Evolutionary conservation across 108 stramenopile genomes (phyloP).

Genomic region (Craspedostauros australis): DNA sequence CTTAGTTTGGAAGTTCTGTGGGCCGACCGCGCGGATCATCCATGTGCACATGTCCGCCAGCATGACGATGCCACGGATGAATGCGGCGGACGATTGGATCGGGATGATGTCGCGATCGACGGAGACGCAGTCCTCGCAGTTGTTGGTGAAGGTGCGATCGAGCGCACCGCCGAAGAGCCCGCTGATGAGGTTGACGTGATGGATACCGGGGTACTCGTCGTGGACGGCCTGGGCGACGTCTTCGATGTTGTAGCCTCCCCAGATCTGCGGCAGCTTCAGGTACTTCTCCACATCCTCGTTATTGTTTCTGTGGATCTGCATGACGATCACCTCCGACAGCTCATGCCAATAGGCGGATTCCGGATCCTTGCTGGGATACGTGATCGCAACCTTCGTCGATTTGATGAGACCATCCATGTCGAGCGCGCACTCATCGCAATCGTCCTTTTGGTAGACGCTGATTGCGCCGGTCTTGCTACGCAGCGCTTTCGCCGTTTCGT

Average conservation of each 20-base stretch:
- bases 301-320: no score
- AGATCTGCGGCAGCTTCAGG: no score
- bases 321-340: no score
- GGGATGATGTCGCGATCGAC: constrained; percentile 3
- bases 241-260: constrained; percentile 3
- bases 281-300: no score
- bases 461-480: background rate
- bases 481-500: background rate
- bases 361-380: background rate
- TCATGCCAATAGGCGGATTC: no score
- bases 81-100: constrained; percentile 14
- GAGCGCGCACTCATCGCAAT: background rate
- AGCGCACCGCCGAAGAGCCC: background rate
- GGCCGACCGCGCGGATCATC: constrained; percentile 16
- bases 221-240: constrained; percentile 28
- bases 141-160: no score
- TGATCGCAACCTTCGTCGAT: no score
- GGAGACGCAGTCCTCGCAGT: background rate
- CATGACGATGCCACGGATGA: constrained; percentile 7
- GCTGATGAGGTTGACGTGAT: constrained; percentile 1
- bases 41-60: constrained; percentile 27
- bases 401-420: background rate
- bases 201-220: constrained; percentile 21
- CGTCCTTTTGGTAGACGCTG: background rate
- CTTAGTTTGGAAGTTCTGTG: constrained; percentile 27